Evolutionary conservation across 2,329 filamentous ascomycete genomes (phyloP).

Genomic region (Nemania sp.): DNA sequence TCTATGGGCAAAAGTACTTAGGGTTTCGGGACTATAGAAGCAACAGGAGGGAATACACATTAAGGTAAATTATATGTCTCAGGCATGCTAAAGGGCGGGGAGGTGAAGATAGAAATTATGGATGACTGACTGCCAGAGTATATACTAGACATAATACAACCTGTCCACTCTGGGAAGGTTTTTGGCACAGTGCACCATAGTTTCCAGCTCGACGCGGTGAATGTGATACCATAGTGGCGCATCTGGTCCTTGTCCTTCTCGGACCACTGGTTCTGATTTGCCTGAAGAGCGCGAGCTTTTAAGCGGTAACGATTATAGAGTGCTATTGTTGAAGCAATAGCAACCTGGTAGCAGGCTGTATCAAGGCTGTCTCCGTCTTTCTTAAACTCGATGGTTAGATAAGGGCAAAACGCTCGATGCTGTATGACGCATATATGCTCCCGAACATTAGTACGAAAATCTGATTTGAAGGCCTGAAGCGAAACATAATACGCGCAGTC

Average conservation of each 20-base stretch:
- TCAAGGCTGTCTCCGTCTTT: not conserved
- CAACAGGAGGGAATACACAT: too few relatives aligned
- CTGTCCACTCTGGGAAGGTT: too few relatives aligned
- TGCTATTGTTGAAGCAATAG: conserved; percentile 11
- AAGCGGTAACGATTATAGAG: conserved; percentile 23
- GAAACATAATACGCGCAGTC: conserved; percentile 24
- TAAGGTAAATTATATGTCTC: too few relatives aligned
- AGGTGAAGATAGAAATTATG: too few relatives aligned
- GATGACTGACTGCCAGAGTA: too few relatives aligned
- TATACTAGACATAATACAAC: too few relatives aligned
- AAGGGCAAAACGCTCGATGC: conserved; percentile 15
- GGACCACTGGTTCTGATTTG: not conserved
- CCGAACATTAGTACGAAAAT: not conserved
- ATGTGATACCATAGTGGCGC: conserved; percentile 23
- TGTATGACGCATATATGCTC: not conserved
- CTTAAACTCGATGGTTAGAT: conserved; percentile 26
- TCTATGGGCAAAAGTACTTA: too few relatives aligned
- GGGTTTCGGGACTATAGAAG: too few relatives aligned
- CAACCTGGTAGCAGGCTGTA: not conserved
- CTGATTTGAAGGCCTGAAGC: not conserved
- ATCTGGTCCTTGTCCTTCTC: conserved; percentile 14
- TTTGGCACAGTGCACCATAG: conserved; percentile 21
- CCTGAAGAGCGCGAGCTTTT: not conserved
- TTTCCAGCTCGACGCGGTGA: not conserved
- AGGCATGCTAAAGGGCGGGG: too few relatives aligned